Base-by-base conservation (phyloP, 805 yeast genomes). In the Pachysolen tannophilus region DNA sequence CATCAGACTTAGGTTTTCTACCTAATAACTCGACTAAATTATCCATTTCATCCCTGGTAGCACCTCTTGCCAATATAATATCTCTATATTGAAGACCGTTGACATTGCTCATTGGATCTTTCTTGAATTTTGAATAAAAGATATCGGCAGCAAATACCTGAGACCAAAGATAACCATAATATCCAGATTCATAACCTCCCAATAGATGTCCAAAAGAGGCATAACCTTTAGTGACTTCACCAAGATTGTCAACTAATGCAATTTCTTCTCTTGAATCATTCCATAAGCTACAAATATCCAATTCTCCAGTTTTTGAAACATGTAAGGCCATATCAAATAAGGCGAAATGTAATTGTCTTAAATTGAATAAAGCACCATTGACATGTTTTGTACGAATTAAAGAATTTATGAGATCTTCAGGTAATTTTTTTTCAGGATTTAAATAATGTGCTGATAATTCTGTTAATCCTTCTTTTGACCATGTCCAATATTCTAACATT, bases 111-210 rank as follows among this genome's bases (percentile, higher is more conserved):
- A 82, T 66, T 29, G 94, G 92, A 53, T 81, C 74, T 1, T 59
- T 47, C 39, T 73, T 71, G 65, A 85, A 85, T 49, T 72, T 69
- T 4, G 83, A 60, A 54, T 82, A 76, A 61, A 72, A 85, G 52
- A 85, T 82, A 55, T 85, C 95, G 6, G 84, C 72, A 2, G 94
- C 92, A 63, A 78, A 85, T 11, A 83, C 94, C 49, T 78, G 78
- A 2, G 94, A 82, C 78, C 86, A 85, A 60, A 84, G 58, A 55
- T 85, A 85, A 2, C 94, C 94, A 48, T 85, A 85, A 58, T 85
- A 85, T 3, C 88, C 87, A 8, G 88, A 77, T 36, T 83, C 90
- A 55, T 85, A 85, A 13, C 94, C 90, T 26, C 86, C 86, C 64
- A 79, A 73, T 53, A 83, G 72, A 52, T 85, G 95, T 2, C 84